Conservation (phyloP, 2,329 filamentous ascomycete species). For the Hirsutella minnesotensis region DNA sequence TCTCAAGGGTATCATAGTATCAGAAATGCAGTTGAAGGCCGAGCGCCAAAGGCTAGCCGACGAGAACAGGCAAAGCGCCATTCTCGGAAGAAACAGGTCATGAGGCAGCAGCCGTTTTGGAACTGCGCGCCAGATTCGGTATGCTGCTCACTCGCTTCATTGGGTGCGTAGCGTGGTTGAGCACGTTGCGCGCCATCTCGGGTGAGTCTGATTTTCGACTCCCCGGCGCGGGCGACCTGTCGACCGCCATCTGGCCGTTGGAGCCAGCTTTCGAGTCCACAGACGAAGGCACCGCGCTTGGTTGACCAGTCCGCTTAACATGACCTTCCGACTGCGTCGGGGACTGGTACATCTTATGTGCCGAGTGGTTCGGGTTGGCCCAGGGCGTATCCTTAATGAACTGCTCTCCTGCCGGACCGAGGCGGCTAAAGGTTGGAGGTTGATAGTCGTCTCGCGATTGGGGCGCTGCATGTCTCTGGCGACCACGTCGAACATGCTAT, state of each 20-base stretch:
- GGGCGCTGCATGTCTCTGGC: constrained; percentile 24
- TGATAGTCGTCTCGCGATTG: constrained; percentile 27
- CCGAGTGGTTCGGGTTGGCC: constrained; percentile 79
- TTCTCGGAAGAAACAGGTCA: not conserved
- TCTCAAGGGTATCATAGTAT: constrained; percentile 26
- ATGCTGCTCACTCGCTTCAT: constrained; percentile 21
- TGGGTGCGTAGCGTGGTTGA: constrained; percentile 19
- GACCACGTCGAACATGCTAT: constrained; percentile 21
- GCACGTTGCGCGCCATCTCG: constrained; percentile 27
- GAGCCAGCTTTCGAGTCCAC: constrained; percentile 12
- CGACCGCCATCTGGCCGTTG: constrained; percentile 11
- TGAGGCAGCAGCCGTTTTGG: constrained; percentile 23
- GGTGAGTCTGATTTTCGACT: constrained; percentile 26
- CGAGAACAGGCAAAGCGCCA: not conserved
- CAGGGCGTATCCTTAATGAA: constrained; percentile 84
- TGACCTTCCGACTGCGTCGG: constrained; percentile 12
- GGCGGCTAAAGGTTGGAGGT: constrained; percentile 32
- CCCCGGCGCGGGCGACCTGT: constrained; percentile 15
- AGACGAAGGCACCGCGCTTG: constrained; percentile 7
- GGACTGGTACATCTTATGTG: constrained; percentile 41
- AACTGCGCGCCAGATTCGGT: constrained; percentile 17
- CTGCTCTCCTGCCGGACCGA: constrained; percentile 65
- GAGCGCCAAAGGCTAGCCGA: constrained; percentile 4
- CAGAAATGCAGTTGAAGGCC: constrained; percentile 14
- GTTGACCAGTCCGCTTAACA: constrained; percentile 11